Evolutionary conservation across 2,329 filamentous ascomycete genomes (phyloP).

Genomic region (Beauveria caledonica): DNA sequence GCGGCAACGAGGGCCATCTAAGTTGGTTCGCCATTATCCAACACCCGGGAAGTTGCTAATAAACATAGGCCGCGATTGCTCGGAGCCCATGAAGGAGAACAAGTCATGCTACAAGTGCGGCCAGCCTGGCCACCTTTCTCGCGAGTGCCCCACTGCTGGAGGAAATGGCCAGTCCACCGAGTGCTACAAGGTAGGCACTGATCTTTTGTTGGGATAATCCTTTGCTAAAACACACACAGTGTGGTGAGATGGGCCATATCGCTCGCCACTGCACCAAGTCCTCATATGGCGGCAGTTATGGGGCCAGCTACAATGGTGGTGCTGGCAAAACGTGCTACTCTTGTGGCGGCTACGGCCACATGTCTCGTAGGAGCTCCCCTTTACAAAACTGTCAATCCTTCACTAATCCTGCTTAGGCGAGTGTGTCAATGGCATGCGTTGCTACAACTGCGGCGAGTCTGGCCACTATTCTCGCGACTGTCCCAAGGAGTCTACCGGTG

Average conservation of each 20-base stretch:
- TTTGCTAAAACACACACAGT: conserved; percentile 39
- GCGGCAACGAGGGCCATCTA: conserved; percentile 69
- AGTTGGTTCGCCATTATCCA: conserved; percentile 43
- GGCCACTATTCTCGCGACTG: conserved; percentile 95
- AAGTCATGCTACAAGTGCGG: conserved; percentile 74
- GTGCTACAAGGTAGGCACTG: conserved; percentile 72
- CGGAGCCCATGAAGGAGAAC: conserved; percentile 78
- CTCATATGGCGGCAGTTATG: conserved; percentile 42
- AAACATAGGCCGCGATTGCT: conserved; percentile 75
- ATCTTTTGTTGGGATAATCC: not conserved
- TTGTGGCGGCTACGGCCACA: conserved; percentile 93
- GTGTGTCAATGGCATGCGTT: conserved; percentile 98
- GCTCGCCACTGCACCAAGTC: conserved; percentile 79
- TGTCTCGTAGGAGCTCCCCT: conserved; percentile 60
- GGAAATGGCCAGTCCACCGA: conserved; percentile 49
- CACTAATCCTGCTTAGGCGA: conserved; percentile 47
- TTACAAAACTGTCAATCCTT: not conserved
- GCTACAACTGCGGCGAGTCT: conserved; percentile 96
- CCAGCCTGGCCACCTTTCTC: conserved; percentile 81
- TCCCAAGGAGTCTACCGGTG: conserved; percentile 76
- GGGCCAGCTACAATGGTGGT: conserved; percentile 38
- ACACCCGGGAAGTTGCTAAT: conserved; percentile 14
- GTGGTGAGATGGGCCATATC: conserved; percentile 92
- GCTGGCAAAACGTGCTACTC: conserved; percentile 90
- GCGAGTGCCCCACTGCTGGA: conserved; percentile 62